These are phyloP conservation scores for Isochrysis galbana DNA, from an alignment of 78 protist genomes.

Conservation along the genomic window DNA sequence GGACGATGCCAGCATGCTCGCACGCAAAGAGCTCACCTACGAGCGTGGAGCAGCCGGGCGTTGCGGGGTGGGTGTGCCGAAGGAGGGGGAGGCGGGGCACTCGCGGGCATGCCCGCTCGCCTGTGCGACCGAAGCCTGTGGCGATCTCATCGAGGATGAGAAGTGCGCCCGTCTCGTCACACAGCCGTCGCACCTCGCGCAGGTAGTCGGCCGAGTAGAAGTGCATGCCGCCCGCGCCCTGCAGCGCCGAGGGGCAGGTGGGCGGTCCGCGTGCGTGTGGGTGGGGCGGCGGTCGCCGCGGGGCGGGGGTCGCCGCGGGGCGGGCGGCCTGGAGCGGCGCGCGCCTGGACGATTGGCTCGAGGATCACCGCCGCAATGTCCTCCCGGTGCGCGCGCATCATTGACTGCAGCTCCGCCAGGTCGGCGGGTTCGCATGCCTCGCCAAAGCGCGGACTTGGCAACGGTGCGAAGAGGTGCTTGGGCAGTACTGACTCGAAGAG, in stretches of 20 bases:
- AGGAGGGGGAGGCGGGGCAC: background rate
- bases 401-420: background rate
- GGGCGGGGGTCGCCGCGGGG: background rate
- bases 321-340: too few species aligned
- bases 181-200: slow-evolving; percentile 36
- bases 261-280: too few species aligned
- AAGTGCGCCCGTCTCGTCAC: slow-evolving; percentile 46
- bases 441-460: background rate
- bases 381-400: background rate
- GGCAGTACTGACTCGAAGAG: background rate
- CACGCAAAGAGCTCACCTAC: slow-evolving; percentile 55
- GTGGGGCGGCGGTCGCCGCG: background rate
- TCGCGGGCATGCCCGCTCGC: background rate
- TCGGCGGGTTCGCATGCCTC: background rate
- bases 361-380: background rate
- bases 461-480: background rate
- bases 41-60: background rate
- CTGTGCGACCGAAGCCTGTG: slow-evolving; percentile 76
- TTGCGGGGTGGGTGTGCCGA: background rate
- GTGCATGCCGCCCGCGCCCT: slow-evolving; percentile 31
- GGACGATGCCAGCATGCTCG: slow-evolving; percentile 52
- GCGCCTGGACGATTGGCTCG: slow-evolving; percentile 28
- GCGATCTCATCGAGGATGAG: slow-evolving; percentile 71
- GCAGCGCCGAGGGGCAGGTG: too few species aligned
- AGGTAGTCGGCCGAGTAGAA: slow-evolving; percentile 25